A percentile compares a stretch with the other conserved stretches of the same genome.
These are phyloP conservation scores for Chytriomyces sp. DNA, from an alignment of 192 early-diverging fungal species.

Conservation along the genomic window DNA sequence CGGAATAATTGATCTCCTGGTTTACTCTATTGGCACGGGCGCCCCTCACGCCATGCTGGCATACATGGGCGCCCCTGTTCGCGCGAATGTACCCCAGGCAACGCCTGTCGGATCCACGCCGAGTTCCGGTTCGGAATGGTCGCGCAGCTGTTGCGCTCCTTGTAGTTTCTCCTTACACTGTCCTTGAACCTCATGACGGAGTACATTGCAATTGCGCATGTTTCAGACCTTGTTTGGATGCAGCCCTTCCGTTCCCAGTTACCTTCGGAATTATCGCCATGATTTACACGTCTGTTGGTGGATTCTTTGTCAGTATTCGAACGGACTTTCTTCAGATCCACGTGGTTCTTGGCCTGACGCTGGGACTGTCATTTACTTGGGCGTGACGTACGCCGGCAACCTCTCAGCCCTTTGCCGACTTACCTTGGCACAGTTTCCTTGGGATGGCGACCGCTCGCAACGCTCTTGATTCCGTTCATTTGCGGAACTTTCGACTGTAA, in stretches of 20 bases:
- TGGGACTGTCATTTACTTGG: constrained; percentile 43
- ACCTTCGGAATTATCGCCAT: constrained; percentile 47
- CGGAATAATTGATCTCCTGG: constrained; percentile 46
- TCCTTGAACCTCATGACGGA: constrained; percentile 7
- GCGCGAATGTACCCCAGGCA: constrained; percentile 30
- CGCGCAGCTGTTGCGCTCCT: constrained; percentile 39
- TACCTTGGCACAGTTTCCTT: constrained; percentile 33
- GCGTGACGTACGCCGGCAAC: constrained; percentile 34
- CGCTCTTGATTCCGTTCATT: constrained; percentile 43
- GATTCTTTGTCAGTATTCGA: constrained; percentile 48
- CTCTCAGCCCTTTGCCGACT: constrained; percentile 29
- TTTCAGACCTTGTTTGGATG: constrained; percentile 39
- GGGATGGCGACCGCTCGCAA: constrained; percentile 45
- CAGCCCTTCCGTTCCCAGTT: constrained; percentile 34
- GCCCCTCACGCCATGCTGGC: constrained; percentile 46
- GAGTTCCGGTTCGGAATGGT: constrained; percentile 42
- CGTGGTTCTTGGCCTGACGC: constrained; percentile 31
- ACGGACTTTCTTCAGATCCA: constrained; percentile 50
- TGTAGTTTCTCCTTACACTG: constrained; percentile 47
- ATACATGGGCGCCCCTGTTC: constrained; percentile 37
- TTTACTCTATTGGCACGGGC: constrained; percentile 43
- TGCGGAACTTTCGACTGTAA: constrained; percentile 50
- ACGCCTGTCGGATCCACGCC: constrained; percentile 36
- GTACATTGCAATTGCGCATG: constrained; percentile 47
- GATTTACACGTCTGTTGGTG: constrained; percentile 49